Evolutionary conservation across 306 rosid genomes (phyloP), one percentile per base, ranked within the genome.

Genomic region (Dryas drummondii): DNA sequence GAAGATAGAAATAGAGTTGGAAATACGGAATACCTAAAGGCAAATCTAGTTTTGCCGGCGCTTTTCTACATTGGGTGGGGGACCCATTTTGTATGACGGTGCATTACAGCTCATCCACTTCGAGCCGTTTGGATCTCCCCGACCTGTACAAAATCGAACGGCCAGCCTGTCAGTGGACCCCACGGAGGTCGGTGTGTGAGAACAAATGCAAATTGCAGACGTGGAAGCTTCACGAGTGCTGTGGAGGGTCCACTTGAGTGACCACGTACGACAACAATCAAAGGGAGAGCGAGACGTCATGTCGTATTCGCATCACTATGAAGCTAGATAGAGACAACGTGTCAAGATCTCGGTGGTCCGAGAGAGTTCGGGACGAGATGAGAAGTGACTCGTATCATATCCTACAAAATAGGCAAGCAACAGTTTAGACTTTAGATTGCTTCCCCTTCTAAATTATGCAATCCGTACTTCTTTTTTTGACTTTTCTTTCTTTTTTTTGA

Each of bases 11-110:
- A 1, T 32, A 32, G 37, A 32, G 37, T 32, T 32, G 37, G 37
- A 32, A 32, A 32, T 32, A 32, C 37, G 2, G 22, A 22, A 22
- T 22, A 22, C 22, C 22, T 22, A 22, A 22, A 32, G 84, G 84
- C 80, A 58, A 79, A 61, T 70, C 16, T 74, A 41, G 70, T 60
- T 73, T 84, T 64, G 87, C 66, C 85, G 87, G 83, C 85, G 63
- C 10, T 2, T 22, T 59, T 81, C 81, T 4, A 13, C 0, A 17
- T n/a, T 58, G 12, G 32, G 27, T 55, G 82, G 82, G 82, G 82
- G 87, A 49, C 82, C 84, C 65, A 2, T n/a, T 11, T 11, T 51
- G 1, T 67, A 45, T 77, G 78, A 72, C 81, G 79, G 79, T 73
- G 84, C 85, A 79, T 79, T 63, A 68, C 75, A 67, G 75, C 61